A percentile compares a stretch with the other conserved stretches of the same genome.
These are phyloP conservation scores for Candida boidinii DNA, from an alignment of 805 yeast genomes.

Conservation along the genomic window DNA sequence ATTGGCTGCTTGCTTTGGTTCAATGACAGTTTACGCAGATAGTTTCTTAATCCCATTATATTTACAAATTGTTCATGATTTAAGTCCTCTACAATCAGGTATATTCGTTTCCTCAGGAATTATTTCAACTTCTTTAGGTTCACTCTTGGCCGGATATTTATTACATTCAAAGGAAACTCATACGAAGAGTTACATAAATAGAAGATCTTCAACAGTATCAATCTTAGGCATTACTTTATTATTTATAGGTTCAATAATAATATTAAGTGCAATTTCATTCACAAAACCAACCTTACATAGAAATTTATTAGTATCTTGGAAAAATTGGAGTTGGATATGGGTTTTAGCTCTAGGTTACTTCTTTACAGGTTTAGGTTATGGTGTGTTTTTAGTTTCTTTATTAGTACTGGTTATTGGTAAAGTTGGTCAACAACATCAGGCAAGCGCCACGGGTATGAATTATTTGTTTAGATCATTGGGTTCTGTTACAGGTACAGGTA, in stretches of 20 bases:
- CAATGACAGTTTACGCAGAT: conserved; percentile 27
- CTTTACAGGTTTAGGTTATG: conserved; percentile 29
- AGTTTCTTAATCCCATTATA: conserved; percentile 32
- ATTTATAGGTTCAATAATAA: conserved; percentile 11
- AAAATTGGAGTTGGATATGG: conserved; percentile 22
- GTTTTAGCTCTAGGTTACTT: conserved; percentile 20
- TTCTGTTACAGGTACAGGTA: conserved; percentile 36
- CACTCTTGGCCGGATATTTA: conserved; percentile 28
- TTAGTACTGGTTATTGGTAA: conserved; percentile 33
- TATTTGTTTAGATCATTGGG: conserved; percentile 43
- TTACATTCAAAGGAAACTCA: conserved; percentile 18
- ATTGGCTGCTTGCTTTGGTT: conserved; percentile 26
- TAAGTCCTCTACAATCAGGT: conserved; percentile 30
- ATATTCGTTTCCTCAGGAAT: conserved; percentile 32
- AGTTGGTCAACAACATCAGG: conserved; percentile 36
- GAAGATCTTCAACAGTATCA: conserved; percentile 14
- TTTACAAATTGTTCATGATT: conserved; percentile 33
- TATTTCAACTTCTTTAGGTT: conserved; percentile 29
- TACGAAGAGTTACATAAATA: conserved; percentile 10
- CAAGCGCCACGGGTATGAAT: conserved; percentile 39
- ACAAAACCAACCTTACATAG: conserved; percentile 17
- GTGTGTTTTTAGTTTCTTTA: conserved; percentile 31
- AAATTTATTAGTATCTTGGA: conserved; percentile 7
- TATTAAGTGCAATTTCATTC: conserved; percentile 1
- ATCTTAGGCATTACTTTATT: conserved; percentile 13